Conservation (phyloP, 106 monocot species). For the Acorus calamus region DNA sequence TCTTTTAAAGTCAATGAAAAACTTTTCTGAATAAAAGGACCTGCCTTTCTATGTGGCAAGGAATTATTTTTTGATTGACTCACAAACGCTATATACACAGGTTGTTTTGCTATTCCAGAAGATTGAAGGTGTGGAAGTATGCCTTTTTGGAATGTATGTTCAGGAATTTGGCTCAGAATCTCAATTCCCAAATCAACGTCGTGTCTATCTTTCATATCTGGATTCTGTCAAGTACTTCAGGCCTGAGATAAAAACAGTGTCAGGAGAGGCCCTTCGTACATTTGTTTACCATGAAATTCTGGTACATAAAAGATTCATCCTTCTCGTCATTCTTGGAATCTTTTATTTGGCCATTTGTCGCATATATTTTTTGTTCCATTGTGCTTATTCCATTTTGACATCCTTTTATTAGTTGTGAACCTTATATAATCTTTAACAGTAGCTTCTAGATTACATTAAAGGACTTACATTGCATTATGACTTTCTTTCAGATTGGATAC, state of each 20-base stretch:
- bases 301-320: conserved; percentile 30
- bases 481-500: conserved; percentile 75
- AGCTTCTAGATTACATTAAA: too few relatives aligned
- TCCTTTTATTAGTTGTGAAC: neutral
- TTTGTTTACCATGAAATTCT: conserved; percentile 99
- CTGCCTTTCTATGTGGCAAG: too few relatives aligned
- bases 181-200: conserved; percentile 81
- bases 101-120: conserved; percentile 93
- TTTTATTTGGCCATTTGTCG: neutral
- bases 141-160: conserved; percentile 99
- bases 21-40: neutral
- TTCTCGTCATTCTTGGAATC: neutral
- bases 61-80: too few relatives aligned
- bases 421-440: too few relatives aligned
- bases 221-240: conserved; percentile 99
- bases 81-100: conserved; percentile 15
- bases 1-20: neutral
- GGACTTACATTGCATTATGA: neutral
- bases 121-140: conserved; percentile 99
- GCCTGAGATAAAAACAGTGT: conserved; percentile 79
- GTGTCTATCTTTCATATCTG: conserved; percentile 94
- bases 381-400: neutral
- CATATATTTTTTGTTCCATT: neutral
- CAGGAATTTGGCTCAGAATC: conserved; percentile 99
- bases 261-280: conserved; percentile 91